Percentiles rank a stretch among this genome's conserved stretches.
Evolutionary conservation across 768 basidiomycete species (phyloP).

Genomic region (Pisolithus albus): DNA sequence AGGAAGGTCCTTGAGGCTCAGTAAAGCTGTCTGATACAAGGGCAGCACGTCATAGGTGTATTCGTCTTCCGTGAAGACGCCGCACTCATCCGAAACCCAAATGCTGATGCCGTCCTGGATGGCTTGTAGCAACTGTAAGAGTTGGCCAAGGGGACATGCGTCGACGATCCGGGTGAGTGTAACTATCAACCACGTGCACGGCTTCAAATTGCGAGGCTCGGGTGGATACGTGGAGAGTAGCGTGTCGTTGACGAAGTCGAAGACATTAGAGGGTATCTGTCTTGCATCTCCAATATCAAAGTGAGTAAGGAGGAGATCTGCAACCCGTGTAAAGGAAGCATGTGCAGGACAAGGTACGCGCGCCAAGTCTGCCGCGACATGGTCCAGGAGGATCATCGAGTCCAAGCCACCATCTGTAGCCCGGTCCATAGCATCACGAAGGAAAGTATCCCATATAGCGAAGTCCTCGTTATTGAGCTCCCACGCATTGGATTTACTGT

Average conservation of each 20-base stretch:
- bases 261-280: slow-evolving; percentile 45
- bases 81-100: slow-evolving; percentile 61
- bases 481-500: slow-evolving; percentile 42
- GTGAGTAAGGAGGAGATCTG: slow-evolving; percentile 54
- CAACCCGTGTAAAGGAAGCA: slow-evolving; percentile 44
- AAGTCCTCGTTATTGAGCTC: slow-evolving; percentile 49
- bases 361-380: slow-evolving; percentile 43
- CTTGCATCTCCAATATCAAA: slow-evolving; percentile 45
- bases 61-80: slow-evolving; percentile 45
- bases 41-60: slow-evolving; percentile 55
- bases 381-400: slow-evolving; percentile 45
- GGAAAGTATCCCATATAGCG: slow-evolving; percentile 52
- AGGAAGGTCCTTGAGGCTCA: slow-evolving; percentile 45
- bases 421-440: slow-evolving; percentile 44
- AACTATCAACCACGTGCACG: slow-evolving; percentile 56
- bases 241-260: slow-evolving; percentile 56
- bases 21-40: slow-evolving; percentile 54
- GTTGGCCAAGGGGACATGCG: slow-evolving; percentile 43
- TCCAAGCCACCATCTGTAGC: slow-evolving; percentile 60
- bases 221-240: slow-evolving; percentile 64
- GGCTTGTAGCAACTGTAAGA: slow-evolving; percentile 38
- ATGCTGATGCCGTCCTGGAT: slow-evolving; percentile 48
- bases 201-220: slow-evolving; percentile 43
- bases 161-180: slow-evolving; percentile 51
- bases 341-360: slow-evolving; percentile 33